phyloP scores from a whole-genome alignment of 2,329 filamentous ascomycete genomes.

The Nemania diffusa region DNA sequence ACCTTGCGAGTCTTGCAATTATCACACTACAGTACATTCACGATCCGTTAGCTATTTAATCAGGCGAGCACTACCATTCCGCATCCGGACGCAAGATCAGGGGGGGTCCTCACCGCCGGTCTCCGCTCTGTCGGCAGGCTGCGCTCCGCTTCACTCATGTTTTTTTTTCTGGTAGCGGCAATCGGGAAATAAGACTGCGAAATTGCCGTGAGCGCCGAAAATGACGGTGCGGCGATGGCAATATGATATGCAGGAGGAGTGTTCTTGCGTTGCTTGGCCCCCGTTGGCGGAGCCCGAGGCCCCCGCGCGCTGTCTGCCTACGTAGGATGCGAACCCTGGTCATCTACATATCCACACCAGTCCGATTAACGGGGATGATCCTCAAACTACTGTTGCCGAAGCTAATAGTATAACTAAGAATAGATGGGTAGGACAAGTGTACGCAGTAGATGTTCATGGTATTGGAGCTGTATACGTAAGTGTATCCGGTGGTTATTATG shows the following conservation, averaged over 20 bases:
- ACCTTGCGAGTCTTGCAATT: conserved; percentile 46
- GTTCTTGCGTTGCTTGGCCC: background rate
- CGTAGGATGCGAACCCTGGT: conserved; percentile 6
- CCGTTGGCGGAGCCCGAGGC: conserved; percentile 37
- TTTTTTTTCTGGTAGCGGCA: background rate
- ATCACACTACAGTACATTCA: conserved; percentile 41
- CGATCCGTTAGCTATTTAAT: conserved; percentile 2
- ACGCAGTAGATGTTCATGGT: too few relatives aligned
- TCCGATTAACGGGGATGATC: conserved; percentile 21
- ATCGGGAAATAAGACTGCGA: background rate
- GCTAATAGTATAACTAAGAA: background rate
- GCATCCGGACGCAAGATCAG: background rate
- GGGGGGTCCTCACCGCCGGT: conserved; percentile 41
- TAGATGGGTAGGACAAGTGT: too few relatives aligned
- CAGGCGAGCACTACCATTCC: background rate
- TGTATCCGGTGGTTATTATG: too few relatives aligned
- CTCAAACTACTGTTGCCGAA: background rate
- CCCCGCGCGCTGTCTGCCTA: conserved; percentile 28
- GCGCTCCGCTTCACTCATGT: conserved; percentile 40
- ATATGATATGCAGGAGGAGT: background rate
- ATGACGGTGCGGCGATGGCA: background rate
- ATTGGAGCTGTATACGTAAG: too few relatives aligned
- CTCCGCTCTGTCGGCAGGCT: conserved; percentile 40
- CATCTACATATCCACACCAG: background rate
- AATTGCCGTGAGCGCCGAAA: background rate